These are phyloP conservation scores for Phaeoacremonium minimum DNA, from an alignment of 2,329 filamentous ascomycete genomes.

Conservation along the genomic window DNA sequence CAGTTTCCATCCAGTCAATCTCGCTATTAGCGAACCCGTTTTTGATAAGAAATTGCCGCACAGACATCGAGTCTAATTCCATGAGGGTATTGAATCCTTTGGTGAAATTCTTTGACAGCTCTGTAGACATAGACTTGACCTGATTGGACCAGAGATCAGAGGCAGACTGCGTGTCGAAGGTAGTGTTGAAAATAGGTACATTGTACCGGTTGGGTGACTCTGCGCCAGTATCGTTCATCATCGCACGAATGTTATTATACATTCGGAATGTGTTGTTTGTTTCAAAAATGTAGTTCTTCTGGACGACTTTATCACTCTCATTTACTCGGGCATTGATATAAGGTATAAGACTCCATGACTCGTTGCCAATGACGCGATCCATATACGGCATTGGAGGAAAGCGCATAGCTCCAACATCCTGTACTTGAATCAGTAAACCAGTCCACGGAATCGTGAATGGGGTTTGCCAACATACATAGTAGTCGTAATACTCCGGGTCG, in stretches of 20 bases:
- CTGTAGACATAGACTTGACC: constrained; percentile 6
- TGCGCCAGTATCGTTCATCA: constrained; percentile 4
- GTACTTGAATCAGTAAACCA: constrained; percentile 1
- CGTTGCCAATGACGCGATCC: constrained; percentile 15
- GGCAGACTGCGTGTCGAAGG: constrained; percentile 9
- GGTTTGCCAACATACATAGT: constrained; percentile 22
- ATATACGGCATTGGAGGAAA: constrained; percentile 28
- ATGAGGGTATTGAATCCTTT: constrained; percentile 14
- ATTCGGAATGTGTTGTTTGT: constrained; percentile 13
- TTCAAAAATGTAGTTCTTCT: constrained; percentile 14
- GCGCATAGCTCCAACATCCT: constrained; percentile 35
- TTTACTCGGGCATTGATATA: constrained; percentile 13
- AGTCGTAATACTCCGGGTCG: constrained; percentile 20
- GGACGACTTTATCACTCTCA: constrained; percentile 8
- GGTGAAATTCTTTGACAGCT: constrained; percentile 10
- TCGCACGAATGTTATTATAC: constrained; percentile 12
- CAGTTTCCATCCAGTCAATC: constrained; percentile 21
- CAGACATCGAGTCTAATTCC: constrained; percentile 14
- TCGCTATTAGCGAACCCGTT: constrained; percentile 20
- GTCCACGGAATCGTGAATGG: too few relatives aligned
- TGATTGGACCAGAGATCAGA: constrained; percentile 5
- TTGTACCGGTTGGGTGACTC: constrained; percentile 8
- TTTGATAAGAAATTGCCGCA: constrained; percentile 14
- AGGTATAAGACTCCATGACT: constrained; percentile 14
- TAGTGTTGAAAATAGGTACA: constrained; percentile 9